These are phyloP conservation scores for Pythium guiyangense DNA, from an alignment of 352 stramenopile genomes.

Conservation along the genomic window DNA sequence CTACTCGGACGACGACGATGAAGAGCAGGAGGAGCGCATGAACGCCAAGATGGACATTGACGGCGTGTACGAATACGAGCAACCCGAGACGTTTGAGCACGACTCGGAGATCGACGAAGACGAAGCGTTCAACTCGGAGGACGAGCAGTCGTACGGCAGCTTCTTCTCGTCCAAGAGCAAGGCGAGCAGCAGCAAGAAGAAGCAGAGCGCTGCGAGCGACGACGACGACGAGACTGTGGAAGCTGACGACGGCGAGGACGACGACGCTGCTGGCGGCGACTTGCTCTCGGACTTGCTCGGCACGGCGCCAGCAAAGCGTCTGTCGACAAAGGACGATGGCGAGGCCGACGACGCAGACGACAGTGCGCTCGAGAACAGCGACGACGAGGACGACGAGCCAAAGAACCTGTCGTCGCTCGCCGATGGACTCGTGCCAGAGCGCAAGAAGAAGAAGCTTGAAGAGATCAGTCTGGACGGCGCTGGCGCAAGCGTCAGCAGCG, in stretches of 20 bases:
- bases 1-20: constrained; percentile 77
- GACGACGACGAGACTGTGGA: constrained; percentile 22
- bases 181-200: constrained; percentile 16
- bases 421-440: constrained; percentile 39
- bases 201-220: constrained; percentile 14
- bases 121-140: constrained; percentile 92
- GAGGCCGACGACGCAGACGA: constrained; percentile 23
- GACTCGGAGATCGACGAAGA: constrained; percentile 94
- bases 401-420: constrained; percentile 45
- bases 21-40: constrained; percentile 57
- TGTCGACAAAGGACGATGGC: constrained; percentile 42
- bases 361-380: constrained; percentile 24
- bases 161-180: constrained; percentile 58
- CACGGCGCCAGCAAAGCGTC: constrained; percentile 36
- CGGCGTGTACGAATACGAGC: constrained; percentile 80
- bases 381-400: constrained; percentile 40
- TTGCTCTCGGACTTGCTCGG: constrained; percentile 74
- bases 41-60: constrained; percentile 73
- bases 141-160: constrained; percentile 85
- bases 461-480: constrained; percentile 48
- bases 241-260: constrained; percentile 20
- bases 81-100: constrained; percentile 68
- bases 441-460: constrained; percentile 42
- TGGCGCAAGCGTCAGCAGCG: constrained; percentile 6
- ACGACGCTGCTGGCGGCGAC: constrained; percentile 52